Percentiles rank a stretch among this genome's conserved stretches.
These are phyloP conservation scores for Thermothielavioides terrestris DNA, from an alignment of 495 filamentous ascomycete species.

Conservation along the genomic window DNA sequence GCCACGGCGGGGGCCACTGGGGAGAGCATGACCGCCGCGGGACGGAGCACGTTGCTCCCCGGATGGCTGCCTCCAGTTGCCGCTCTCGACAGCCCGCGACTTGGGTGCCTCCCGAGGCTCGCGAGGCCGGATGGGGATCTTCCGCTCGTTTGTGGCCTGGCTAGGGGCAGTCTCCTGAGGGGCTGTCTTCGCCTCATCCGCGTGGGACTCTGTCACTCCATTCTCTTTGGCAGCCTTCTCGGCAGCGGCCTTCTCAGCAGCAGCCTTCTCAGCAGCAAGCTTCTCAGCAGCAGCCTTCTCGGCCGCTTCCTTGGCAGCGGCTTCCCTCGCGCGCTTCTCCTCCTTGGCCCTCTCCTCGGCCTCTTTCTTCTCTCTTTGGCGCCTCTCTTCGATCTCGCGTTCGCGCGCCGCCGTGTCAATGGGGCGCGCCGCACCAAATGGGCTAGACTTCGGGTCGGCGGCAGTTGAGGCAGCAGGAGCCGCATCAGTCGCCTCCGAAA, in stretches of 20 bases:
- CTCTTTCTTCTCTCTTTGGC: constrained; percentile 75
- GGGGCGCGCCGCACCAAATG: constrained; percentile 83
- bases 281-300: constrained; percentile 28
- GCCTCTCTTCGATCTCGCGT: constrained; percentile 82
- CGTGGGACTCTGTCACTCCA: constrained; percentile 18
- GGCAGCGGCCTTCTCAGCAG: constrained; percentile 51
- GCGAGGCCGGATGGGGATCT: constrained; percentile 19
- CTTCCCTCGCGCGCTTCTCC: constrained; percentile 63
- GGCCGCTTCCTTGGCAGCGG: constrained; percentile 49
- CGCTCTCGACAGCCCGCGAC: constrained; percentile 39
- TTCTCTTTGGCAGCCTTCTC: constrained; percentile 37
- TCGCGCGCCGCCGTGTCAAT: constrained; percentile 85
- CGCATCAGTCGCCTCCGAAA: constrained; percentile 58
- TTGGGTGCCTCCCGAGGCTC: constrained; percentile 26
- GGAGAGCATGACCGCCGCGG: constrained; percentile 34
- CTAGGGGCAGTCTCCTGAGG: constrained; percentile 44
- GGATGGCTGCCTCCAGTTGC: constrained; percentile 44
- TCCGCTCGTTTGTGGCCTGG: constrained; percentile 24
- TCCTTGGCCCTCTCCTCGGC: constrained; percentile 77
- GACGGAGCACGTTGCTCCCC: constrained; percentile 30
- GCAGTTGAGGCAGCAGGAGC: constrained; percentile 38
- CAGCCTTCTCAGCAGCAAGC: constrained; percentile 49
- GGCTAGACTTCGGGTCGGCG: constrained; percentile 70
- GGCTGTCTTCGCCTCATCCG: constrained; percentile 35
- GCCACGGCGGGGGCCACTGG: constrained; percentile 29